A percentile compares a stretch with the other conserved stretches of the same genome.
phyloP scores from a whole-genome alignment of 1,284 basidiomycete genomes.

The Marasmius fiardii region DNA sequence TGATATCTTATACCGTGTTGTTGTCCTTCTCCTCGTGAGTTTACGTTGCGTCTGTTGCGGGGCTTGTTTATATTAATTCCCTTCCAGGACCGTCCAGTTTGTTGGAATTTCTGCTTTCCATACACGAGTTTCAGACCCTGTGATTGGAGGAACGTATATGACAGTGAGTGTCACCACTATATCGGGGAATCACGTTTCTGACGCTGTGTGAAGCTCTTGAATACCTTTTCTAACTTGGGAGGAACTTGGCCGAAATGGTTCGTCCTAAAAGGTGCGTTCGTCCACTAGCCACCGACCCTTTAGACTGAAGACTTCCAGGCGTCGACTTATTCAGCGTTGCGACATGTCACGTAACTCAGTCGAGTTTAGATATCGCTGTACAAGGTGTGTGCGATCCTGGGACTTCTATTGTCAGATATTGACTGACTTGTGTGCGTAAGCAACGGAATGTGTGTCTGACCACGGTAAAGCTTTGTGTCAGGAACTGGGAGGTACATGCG shows the following conservation, averaged over 20 bases:
- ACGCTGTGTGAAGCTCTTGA: constrained; percentile 63
- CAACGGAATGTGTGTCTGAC: constrained; percentile 86
- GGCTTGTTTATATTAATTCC: neutral
- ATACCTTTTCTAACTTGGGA: constrained; percentile 96
- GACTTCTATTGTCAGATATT: neutral
- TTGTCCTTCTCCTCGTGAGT: constrained; percentile 84
- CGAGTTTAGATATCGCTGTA: constrained; percentile 47
- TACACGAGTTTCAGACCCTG: constrained; percentile 93
- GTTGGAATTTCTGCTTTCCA: constrained; percentile 99
- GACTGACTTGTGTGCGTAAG: constrained; percentile 38
- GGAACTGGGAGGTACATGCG: constrained; percentile 76
- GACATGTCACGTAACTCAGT: constrained; percentile 69
- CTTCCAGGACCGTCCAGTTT: constrained; percentile 88
- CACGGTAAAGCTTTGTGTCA: constrained; percentile 81
- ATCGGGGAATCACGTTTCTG: neutral
- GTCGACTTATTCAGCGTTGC: constrained; percentile 87
- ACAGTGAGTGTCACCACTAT: constrained; percentile 54
- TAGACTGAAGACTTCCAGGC: constrained; percentile 35
- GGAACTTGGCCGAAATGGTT: constrained; percentile 98
- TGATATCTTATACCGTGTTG: constrained; percentile 80
- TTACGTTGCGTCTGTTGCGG: neutral
- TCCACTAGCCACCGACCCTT: neutral
- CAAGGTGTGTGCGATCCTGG: constrained; percentile 43
- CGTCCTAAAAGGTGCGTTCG: constrained; percentile 71
- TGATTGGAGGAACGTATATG: constrained; percentile 99